Conservation (phyloP, 2,329 filamentous ascomycete species). For the Sporothrix inflata region DNA sequence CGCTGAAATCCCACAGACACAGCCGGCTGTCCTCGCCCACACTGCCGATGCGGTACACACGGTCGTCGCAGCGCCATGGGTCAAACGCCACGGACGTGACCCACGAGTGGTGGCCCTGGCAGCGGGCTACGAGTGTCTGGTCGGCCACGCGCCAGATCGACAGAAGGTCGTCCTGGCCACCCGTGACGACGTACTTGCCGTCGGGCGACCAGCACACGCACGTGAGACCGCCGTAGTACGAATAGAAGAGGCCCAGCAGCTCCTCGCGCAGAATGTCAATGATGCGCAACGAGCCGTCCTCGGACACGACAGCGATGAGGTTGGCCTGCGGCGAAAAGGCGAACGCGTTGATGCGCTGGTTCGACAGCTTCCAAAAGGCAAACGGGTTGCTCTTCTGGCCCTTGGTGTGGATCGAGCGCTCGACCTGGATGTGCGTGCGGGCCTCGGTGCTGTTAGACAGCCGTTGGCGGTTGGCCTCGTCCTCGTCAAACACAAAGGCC, state of each 20-base stretch:
- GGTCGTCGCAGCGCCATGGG: constrained; percentile 93
- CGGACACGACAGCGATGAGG: constrained; percentile 86
- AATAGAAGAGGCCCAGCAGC: constrained; percentile 85
- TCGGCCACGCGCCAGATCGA: constrained; percentile 94
- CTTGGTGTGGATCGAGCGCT: constrained; percentile 90
- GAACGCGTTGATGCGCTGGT: constrained; percentile 87
- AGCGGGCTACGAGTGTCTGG: constrained; percentile 81
- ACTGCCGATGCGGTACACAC: constrained; percentile 93
- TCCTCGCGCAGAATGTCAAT: constrained; percentile 91
- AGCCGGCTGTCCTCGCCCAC: constrained; percentile 92
- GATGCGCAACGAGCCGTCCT: constrained; percentile 86
- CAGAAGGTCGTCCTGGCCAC: constrained; percentile 92
- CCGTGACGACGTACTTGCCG: constrained; percentile 91
- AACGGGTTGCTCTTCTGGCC: constrained; percentile 95
- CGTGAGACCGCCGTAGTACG: constrained; percentile 90
- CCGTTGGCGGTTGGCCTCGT: constrained; percentile 61
- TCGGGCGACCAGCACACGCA: constrained; percentile 98
- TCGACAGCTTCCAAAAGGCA: constrained; percentile 88
- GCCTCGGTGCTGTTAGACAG: constrained; percentile 41
- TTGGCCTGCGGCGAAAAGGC: constrained; percentile 83
- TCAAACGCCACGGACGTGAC: constrained; percentile 93
- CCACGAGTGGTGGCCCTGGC: constrained; percentile 95
- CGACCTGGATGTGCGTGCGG: constrained; percentile 65
- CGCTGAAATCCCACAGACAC: constrained; percentile 95
- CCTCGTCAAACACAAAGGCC: constrained; percentile 72